These are phyloP conservation scores for Carpinus viminea DNA, from an alignment of 306 rosid genomes.

Conservation along the genomic window DNA sequence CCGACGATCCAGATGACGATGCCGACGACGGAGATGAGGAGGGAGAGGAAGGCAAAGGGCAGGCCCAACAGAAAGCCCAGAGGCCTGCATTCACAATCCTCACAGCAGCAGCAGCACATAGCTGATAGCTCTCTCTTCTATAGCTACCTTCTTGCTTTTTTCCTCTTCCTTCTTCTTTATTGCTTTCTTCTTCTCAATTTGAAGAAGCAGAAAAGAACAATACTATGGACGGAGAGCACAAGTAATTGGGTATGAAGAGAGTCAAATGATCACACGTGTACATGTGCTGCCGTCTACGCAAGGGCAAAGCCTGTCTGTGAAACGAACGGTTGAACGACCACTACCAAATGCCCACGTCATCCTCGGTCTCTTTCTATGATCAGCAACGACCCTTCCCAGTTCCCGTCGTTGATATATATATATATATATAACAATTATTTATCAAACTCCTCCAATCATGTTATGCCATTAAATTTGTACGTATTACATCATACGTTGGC, in stretches of 20 bases:
- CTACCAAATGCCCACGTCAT: constrained; percentile 24
- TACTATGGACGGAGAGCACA: constrained; percentile 34
- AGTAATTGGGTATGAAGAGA: neutral
- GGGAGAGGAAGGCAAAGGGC: constrained; percentile 74
- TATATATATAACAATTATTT: too few species aligned
- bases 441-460: too few species aligned
- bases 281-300: constrained; percentile 16
- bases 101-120: constrained; percentile 65
- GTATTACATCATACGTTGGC: too few species aligned
- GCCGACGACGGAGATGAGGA: constrained; percentile 61
- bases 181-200: constrained; percentile 18
- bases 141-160: neutral
- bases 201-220: constrained; percentile 11
- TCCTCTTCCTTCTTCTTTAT: neutral
- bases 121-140: neutral
- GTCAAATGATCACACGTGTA: neutral
- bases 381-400: too few species aligned
- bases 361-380: neutral
- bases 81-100: constrained; percentile 71
- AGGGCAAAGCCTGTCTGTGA: neutral
- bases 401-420: too few species aligned
- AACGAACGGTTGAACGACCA: constrained; percentile 18
- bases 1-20: constrained; percentile 71
- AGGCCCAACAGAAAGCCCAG: constrained; percentile 67
- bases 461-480: too few species aligned